Conservation (phyloP, 1,284 basidiomycete species). For the Moesziomyces parantarcticus region DNA sequence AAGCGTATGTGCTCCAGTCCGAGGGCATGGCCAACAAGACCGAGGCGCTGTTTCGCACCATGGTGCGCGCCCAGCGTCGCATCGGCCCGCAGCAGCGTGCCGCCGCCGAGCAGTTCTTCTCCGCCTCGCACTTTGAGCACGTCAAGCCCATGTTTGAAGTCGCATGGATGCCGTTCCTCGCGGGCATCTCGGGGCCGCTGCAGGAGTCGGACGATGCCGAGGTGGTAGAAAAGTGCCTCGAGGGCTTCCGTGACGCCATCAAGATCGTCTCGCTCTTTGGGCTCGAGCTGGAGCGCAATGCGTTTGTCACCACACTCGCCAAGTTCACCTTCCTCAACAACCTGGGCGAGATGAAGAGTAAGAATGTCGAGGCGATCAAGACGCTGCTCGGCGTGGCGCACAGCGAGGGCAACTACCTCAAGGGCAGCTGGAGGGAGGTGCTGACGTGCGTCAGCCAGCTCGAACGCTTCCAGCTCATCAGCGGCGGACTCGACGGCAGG, state of each 20-base stretch:
- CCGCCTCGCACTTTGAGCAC: slow-evolving; percentile 67
- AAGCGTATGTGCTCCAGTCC: slow-evolving; percentile 66
- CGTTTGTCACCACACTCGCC: slow-evolving; percentile 67
- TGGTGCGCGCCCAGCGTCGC: slow-evolving; percentile 65
- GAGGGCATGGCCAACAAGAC: slow-evolving; percentile 68
- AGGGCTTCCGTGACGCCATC: slow-evolving; percentile 66
- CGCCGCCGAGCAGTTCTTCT: slow-evolving; percentile 66
- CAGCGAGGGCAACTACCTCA: slow-evolving; percentile 66
- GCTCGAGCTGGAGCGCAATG: slow-evolving; percentile 66
- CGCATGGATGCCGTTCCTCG: slow-evolving; percentile 68
- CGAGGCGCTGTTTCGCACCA: slow-evolving; percentile 67
- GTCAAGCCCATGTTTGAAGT: slow-evolving; percentile 68
- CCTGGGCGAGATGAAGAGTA: slow-evolving; percentile 67
- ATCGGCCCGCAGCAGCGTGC: slow-evolving; percentile 60
- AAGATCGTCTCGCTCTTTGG: slow-evolving; percentile 67
- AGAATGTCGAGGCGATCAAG: slow-evolving; percentile 68
- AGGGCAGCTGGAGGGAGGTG: slow-evolving; percentile 67
- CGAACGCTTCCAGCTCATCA: slow-evolving; percentile 67
- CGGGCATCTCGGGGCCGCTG: slow-evolving; percentile 65
- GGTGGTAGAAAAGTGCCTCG: slow-evolving; percentile 59
- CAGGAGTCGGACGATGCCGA: slow-evolving; percentile 65
- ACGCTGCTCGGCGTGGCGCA: slow-evolving; percentile 65
- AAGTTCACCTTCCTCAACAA: slow-evolving; percentile 68
- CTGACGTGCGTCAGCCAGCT: slow-evolving; percentile 67
- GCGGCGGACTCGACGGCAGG: slow-evolving; percentile 68